Base-by-base conservation (phyloP, 176 grass and related monocot species). In the Thinopyrum elongatum region DNA sequence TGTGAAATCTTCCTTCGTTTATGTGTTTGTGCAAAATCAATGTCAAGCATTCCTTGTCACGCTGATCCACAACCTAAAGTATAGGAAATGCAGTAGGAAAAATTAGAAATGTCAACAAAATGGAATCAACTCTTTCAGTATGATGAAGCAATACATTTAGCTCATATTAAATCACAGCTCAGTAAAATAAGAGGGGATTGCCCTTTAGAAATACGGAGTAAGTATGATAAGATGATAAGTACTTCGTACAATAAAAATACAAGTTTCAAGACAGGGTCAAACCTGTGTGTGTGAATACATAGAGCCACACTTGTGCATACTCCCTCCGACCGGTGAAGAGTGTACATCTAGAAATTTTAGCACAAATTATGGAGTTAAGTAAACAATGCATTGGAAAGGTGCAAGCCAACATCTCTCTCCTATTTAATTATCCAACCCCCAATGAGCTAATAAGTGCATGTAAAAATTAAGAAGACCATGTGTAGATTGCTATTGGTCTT, bases 11-110 rank as follows among this genome's bases (percentile, higher is more conserved):
- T 84, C 65, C 73, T 60, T 82, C 76, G 79, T 81, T 66, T 17
- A 41, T 21, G 58, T 34, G 59, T 71, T 86, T 84, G 70, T 90
- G 80, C 59, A 86, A 53, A 91, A 90, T 78, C 74, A 95, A 68
- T 28, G 90, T 92, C 82, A 92, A 82, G 76, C 97, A 92, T 86
- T 80, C 85, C 29, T 72, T 79, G 39, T 90, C 59, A 74, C 12
- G 44, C n/a, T 81, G 81, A 76, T 94, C 90, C 58, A 95, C 70
- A 39, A 91, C 97, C 92, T 96, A 85, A 35, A 89, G 80, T 77
- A 81, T 39, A 38, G 31, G 76, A 73, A 90, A 78, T 63, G 47
- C 14, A 80, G 71, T 44, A 57, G 8, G 29, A 55, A 71, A 30
- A 38, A 8, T 47, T 47, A 12, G 16, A 74, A 35, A 85, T 88